These are phyloP conservation scores for Chenopodium album DNA, from an alignment of 148 eudicot genomes.

Conservation along the genomic window DNA sequence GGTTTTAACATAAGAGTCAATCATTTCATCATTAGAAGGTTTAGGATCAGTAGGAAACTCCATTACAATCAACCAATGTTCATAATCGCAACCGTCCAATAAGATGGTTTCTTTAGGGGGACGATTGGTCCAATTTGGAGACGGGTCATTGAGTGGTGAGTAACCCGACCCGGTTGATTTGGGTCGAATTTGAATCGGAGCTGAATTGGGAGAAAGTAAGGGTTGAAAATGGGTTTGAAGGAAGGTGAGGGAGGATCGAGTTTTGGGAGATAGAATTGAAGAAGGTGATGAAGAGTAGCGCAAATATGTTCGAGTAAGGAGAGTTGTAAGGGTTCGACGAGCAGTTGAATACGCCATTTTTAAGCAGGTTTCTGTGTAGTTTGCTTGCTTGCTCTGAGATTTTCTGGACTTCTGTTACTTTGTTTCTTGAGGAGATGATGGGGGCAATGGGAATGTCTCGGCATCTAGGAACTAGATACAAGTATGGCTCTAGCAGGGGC, in stretches of 20 bases:
- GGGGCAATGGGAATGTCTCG: no score
- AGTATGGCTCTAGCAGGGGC: no score
- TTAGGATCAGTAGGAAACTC: conserved; percentile 37
- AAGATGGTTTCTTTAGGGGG: conserved; percentile 84
- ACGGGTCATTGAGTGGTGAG: conserved; percentile 80
- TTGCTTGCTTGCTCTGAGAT: no score
- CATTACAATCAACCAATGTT: conserved; percentile 50
- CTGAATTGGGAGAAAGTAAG: conserved; percentile 24
- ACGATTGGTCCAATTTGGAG: conserved; percentile 90
- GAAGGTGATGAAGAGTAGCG: conserved; percentile 16
- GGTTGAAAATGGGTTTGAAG: conserved; percentile 23
- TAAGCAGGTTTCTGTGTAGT: no score
- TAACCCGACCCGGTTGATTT: conserved; percentile 66
- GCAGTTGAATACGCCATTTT: conserved; percentile 56
- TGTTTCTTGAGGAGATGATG: no score
- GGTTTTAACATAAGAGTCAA: conserved; percentile 65
- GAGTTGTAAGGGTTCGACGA: conserved; percentile 57
- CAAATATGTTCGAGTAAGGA: conserved; percentile 37
- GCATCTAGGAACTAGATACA: no score
- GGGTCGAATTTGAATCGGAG: conserved; percentile 34
- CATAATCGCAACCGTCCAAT: conserved; percentile 64
- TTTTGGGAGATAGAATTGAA: conserved; percentile 19
- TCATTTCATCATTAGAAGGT: conserved; percentile 47
- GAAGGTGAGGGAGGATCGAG: conserved; percentile 37
- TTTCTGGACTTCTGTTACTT: no score